Conservation (phyloP, 345 rosid genomes). For the Ricinus communis region DNA sequence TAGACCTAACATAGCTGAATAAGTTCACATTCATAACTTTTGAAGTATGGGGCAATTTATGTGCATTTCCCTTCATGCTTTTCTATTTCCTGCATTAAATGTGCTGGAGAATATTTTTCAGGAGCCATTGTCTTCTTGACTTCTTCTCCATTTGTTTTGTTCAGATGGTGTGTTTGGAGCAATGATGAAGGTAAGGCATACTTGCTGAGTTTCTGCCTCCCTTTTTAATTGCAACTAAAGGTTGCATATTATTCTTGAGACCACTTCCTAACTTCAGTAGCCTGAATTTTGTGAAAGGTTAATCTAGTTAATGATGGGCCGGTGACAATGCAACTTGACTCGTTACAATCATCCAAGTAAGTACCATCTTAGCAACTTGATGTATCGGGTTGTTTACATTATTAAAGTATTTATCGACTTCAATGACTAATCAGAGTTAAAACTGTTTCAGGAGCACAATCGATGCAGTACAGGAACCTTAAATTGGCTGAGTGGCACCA, state of each 20-base stretch:
- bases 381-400: background rate
- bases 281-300: conserved; percentile 43
- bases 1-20: background rate
- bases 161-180: conserved; percentile 84
- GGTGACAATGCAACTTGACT: conserved; percentile 87
- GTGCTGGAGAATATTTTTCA: background rate
- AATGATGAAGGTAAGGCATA: conserved; percentile 71
- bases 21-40: background rate
- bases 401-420: background rate
- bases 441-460: conserved; percentile 30
- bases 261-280: background rate
- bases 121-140: background rate
- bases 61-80: background rate
- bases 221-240: background rate
- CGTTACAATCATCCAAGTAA: conserved; percentile 66
- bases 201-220: background rate
- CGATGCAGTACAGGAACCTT: conserved; percentile 26
- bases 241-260: background rate
- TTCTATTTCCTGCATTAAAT: background rate
- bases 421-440: background rate
- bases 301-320: conserved; percentile 87
- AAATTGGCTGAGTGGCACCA: conserved; percentile 1
- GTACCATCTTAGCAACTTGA: conserved; percentile 13
- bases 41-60: background rate
- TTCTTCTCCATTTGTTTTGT: background rate